Conservation (phyloP, 2,329 filamentous ascomycete species). For the Diaporthe sp. region DNA sequence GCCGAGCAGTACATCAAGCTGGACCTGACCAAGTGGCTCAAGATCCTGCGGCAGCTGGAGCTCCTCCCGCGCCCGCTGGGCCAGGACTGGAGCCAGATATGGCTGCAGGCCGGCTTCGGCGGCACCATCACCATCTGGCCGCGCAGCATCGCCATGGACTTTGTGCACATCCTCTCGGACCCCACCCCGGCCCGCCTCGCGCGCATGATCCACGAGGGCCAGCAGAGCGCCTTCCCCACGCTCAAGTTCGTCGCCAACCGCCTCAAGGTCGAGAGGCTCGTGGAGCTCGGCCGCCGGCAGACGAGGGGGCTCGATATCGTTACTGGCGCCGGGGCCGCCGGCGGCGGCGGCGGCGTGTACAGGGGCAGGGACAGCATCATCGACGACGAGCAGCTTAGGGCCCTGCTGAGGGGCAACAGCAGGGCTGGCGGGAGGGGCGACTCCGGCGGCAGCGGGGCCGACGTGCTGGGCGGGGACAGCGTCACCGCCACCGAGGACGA, state of each 20-base stretch:
- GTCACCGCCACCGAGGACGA: slow-evolving; percentile 41
- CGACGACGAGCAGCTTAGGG: slow-evolving; percentile 70
- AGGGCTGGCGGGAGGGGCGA: background rate
- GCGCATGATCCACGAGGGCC: slow-evolving; percentile 90
- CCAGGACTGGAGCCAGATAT: slow-evolving; percentile 97
- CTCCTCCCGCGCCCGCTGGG: slow-evolving; percentile 90
- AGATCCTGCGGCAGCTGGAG: slow-evolving; percentile 92
- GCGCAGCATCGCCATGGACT: slow-evolving; percentile 82
- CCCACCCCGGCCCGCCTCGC: slow-evolving; percentile 82
- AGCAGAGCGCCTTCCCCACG: slow-evolving; percentile 91
- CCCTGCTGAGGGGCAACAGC: slow-evolving; percentile 49
- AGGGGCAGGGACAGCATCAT: slow-evolving; percentile 72
- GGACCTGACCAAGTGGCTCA: slow-evolving; percentile 97
- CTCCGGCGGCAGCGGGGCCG: background rate
- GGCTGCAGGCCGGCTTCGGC: slow-evolving; percentile 89
- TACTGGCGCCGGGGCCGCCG: background rate
- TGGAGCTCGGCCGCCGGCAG: slow-evolving; percentile 71
- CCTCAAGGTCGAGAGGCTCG: slow-evolving; percentile 82
- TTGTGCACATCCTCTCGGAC: slow-evolving; percentile 88
- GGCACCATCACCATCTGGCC: slow-evolving; percentile 98
- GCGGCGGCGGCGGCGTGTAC: slow-evolving; percentile 45
- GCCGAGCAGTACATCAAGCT: slow-evolving; percentile 96
- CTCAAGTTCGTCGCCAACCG: slow-evolving; percentile 92
- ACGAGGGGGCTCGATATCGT: slow-evolving; percentile 59
- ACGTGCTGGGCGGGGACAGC: slow-evolving; percentile 23